These are phyloP conservation scores for Dioscorea cayenensis DNA, from an alignment of 116 monocot genomes.

Conservation along the genomic window DNA sequence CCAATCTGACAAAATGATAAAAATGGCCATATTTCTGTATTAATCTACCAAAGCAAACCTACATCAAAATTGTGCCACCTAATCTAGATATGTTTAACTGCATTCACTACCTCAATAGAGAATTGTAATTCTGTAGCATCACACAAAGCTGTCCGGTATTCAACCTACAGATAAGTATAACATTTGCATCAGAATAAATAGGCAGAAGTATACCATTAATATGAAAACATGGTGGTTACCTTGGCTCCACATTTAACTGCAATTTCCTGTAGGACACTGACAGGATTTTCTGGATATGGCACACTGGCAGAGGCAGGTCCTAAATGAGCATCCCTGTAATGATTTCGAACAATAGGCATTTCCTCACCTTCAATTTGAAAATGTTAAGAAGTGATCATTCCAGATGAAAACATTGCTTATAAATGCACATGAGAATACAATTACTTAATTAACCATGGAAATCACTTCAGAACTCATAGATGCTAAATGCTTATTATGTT, in stretches of 20 bases:
- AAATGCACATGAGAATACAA: no score
- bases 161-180: conserved; percentile 18
- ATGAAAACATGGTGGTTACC: conserved; percentile 22
- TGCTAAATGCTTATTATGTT: no score
- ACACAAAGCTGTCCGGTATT: conserved; percentile 24
- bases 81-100: not conserved
- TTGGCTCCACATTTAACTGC: conserved; percentile 67
- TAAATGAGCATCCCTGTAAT: conserved; percentile 24
- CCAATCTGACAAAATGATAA: no score
- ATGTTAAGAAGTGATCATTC: not conserved
- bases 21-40: no score
- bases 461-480: no score
- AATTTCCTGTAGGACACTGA: conserved; percentile 58
- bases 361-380: conserved; percentile 54
- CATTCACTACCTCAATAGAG: conserved; percentile 37
- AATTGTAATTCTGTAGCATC: conserved; percentile 42
- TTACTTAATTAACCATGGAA: no score
- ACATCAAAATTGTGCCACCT: not conserved
- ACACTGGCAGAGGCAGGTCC: conserved; percentile 16
- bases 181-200: not conserved
- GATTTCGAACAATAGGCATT: conserved; percentile 16
- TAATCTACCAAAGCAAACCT: no score
- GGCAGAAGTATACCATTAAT: not conserved
- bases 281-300: conserved; percentile 40
- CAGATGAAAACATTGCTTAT: no score